These are phyloP conservation scores for Sisymbrium altissimum DNA, from an alignment of 345 rosid genomes.

Conservation along the genomic window DNA sequence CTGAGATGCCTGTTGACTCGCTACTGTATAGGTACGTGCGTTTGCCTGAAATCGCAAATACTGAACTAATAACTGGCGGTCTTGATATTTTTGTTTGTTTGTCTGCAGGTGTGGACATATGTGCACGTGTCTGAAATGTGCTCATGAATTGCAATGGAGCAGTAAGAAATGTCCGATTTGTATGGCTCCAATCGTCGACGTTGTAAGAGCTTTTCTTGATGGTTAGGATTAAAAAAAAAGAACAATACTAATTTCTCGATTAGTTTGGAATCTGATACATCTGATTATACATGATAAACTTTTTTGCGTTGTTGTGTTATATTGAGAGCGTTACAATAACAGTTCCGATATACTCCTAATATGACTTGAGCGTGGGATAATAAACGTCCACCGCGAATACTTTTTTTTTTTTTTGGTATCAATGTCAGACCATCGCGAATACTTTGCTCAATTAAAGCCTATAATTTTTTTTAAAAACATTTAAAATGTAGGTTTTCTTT, in stretches of 20 bases:
- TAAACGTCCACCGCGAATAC: not conserved
- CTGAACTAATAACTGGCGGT: not conserved
- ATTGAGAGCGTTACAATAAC: not conserved
- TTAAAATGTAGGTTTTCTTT: not conserved
- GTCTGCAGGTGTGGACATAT: slow-evolving; percentile 79
- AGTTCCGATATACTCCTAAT: not conserved
- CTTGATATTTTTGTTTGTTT: not conserved
- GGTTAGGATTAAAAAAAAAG: slow-evolving; percentile 28
- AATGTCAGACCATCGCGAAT: too few relatives aligned
- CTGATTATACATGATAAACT: not conserved
- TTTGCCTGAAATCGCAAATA: not conserved
- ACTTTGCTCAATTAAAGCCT: not conserved
- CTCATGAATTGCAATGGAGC: slow-evolving; percentile 68
- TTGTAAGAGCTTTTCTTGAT: slow-evolving; percentile 65
- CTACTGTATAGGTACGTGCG: slow-evolving; percentile 62
- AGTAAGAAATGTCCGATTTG: slow-evolving; percentile 79
- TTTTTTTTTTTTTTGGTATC: too few relatives aligned
- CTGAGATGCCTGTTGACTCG: slow-evolving; percentile 68
- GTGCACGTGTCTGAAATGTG: slow-evolving; percentile 82
- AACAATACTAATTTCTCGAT: not conserved
- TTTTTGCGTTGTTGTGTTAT: not conserved
- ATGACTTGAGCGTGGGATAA: not conserved
- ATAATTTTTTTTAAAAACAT: not conserved
- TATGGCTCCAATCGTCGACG: slow-evolving; percentile 74
- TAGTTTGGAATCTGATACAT: slow-evolving; percentile 4